Evolutionary conservation across 2,329 filamentous ascomycete genomes (phyloP).

Genomic region (Monilinia laxa): DNA sequence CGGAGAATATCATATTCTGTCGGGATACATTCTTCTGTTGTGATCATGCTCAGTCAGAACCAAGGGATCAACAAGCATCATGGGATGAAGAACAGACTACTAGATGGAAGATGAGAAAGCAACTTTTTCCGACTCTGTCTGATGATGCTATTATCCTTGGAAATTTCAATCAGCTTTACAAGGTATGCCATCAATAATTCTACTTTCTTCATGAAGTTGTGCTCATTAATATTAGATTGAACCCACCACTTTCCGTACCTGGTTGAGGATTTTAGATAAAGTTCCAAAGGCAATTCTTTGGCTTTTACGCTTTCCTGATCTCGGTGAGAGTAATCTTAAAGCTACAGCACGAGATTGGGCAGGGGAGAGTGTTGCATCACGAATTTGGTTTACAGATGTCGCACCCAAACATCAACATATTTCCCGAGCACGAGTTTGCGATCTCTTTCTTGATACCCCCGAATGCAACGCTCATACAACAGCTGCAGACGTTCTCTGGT

Average conservation of each 20-base stretch:
- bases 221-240: conserved; percentile 67
- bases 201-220: not conserved
- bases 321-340: conserved; percentile 82
- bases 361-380: conserved; percentile 76
- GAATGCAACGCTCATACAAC: conserved; percentile 99
- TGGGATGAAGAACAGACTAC: conserved; percentile 83
- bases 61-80: conserved; percentile 64
- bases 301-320: conserved; percentile 93
- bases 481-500: conserved; percentile 94
- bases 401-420: conserved; percentile 95
- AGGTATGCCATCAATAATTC: conserved; percentile 56
- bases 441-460: conserved; percentile 93
- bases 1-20: conserved; percentile 94
- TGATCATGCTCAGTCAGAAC: conserved; percentile 86
- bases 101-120: conserved; percentile 90
- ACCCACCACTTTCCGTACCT: conserved; percentile 91
- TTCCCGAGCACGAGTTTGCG: conserved; percentile 83
- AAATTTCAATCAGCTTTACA: conserved; percentile 99
- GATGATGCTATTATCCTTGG: conserved; percentile 89
- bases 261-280: conserved; percentile 84
- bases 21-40: conserved; percentile 97
- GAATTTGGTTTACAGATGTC: conserved; percentile 94
- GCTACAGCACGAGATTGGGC: conserved; percentile 83
- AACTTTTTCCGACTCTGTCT: conserved; percentile 78
- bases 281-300: conserved; percentile 89